Evolutionary conservation across 1,284 basidiomycete species (phyloP), one percentile per base, ranked within the genome.

Genomic region (Cystobasidium slooffiae): DNA sequence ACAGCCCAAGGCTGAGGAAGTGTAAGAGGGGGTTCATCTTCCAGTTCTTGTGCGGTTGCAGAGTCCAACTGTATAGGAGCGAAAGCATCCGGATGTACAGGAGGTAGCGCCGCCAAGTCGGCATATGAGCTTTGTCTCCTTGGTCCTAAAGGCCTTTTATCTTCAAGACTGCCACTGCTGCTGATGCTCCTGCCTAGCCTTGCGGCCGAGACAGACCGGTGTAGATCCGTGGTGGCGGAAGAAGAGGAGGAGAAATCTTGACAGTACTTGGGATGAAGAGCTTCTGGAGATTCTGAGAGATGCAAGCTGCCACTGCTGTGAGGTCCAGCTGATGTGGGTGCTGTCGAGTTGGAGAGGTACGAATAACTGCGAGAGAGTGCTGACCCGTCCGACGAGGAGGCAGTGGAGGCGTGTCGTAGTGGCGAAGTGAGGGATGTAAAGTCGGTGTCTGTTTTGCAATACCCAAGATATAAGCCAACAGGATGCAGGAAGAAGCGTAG

Each of bases 1-100:
- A 55, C 14, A 20, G 62, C 52, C 70, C 70, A 73, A 14, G 70
- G 70, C 24, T 66, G 39, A 24, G 70, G 70, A 6, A 73, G 55
- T 9, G 59, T 63, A 20, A 72, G 51, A 3, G 69, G 69, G 9
- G 58, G 47, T 41, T 72, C 69, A 16, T 53, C 51, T 12, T 72
- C 69, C 49, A 72, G n/a, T 47, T 72, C 69, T 24, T 61, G 58
- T 10, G 55, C 47, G 43, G 39, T 53, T 6, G 46, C 22, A 14
- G 49, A 59, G n/a, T 72, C 69, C 14, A 72, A 49, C 16, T 49
- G 59, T 14, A 72, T 14, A 16, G 69, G 49, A 20, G 59, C 69
- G 18, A 72, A 46, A 7, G 61, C 69, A 39, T 64, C 61, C 12
- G 69, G 37, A 7, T 37, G 53, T 6, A 39, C 66, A 37, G 66